Evolutionary conservation across 345 rosid genomes (phyloP), one percentile per base, ranked within the genome.

Genomic region (Turnera subulata): DNA sequence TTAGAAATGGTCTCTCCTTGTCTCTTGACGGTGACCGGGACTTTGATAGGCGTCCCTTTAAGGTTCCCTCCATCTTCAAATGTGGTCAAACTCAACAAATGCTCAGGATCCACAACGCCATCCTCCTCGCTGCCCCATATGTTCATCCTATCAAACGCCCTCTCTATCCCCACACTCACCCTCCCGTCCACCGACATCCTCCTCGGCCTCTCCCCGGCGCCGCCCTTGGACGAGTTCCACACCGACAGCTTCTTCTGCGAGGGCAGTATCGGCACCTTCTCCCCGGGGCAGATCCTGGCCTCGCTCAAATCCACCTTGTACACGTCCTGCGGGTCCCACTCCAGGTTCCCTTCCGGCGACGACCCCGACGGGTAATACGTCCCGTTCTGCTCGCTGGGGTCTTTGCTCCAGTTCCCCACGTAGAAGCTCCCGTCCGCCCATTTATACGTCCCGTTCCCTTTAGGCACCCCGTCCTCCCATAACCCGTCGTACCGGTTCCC

Each of bases 381-480:
- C 37, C 95, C 96, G 59, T 72, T 89, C 69, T 72, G 88, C 61
- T 91, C 98, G 38, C 76, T 70, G 5, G 82, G 83, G 64, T 89
- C 91, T 19, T 68, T 84, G 61, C 91, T 86, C 98, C 98, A 92
- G 64, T 82, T 74, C 13, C 96, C 96, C 10, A 76, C 84, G 38
- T 92, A 89, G 54, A 80, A 89, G 64, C 96, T 86, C 17, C 92
- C 96, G 61, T 84, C 88, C 2, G 80, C 73, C 93, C 95, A 81
- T 66, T 78, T 81, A 16, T 62, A 79, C 0, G 89, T 89, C 16
- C 95, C 96, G 26, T 72, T 73, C 4, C 93, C 95, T 71, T 82
- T 86, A 1, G 98, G 98, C n/a, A 89, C 20, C 1, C 88, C 82
- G 48, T 86, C 86, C 55, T 92, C 93, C 95, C 97, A 89, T 58